A percentile compares a stretch with the other conserved stretches of the same genome.
Evolutionary conservation across 371 early-diverging fungal genomes (phyloP).

Genomic region (Mortierella polycephala): DNA sequence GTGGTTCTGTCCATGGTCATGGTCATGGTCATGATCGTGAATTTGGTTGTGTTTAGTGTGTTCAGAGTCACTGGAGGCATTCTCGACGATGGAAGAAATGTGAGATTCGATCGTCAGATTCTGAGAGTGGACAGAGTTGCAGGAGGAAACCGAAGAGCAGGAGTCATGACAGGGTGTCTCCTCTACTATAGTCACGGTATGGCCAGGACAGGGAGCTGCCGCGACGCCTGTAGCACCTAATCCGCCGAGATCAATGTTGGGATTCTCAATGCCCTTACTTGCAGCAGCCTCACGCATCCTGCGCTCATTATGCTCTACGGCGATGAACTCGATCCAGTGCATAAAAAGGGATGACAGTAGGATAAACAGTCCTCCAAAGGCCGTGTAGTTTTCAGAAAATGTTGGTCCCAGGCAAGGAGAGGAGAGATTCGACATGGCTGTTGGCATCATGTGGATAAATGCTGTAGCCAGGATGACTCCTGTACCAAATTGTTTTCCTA

Average conservation of each 20-base stretch:
- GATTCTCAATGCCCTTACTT: constrained; percentile 14
- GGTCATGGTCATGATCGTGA: constrained; percentile 8
- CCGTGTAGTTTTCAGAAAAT: constrained; percentile 57
- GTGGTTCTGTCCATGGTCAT: constrained; percentile 14
- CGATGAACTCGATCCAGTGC: constrained; percentile 53
- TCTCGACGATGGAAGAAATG: constrained; percentile 15
- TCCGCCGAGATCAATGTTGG: constrained; percentile 23
- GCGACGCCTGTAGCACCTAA: constrained; percentile 29
- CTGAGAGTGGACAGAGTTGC: constrained; percentile 16
- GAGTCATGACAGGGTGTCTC: constrained; percentile 20
- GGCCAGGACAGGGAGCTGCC: constrained; percentile 29
- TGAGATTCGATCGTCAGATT: constrained; percentile 41
- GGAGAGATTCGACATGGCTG: constrained; percentile 54
- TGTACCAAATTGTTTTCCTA: constrained; percentile 74
- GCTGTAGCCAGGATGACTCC: constrained; percentile 85
- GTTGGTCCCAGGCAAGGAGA: constrained; percentile 55
- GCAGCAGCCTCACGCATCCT: constrained; percentile 37
- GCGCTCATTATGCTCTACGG: constrained; percentile 39
- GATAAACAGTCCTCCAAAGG: constrained; percentile 61
- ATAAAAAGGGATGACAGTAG: constrained; percentile 62
- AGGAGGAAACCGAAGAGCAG: constrained; percentile 30
- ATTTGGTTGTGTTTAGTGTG: neutral
- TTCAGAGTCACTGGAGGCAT: constrained; percentile 1
- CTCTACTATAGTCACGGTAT: constrained; percentile 26
- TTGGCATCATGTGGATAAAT: constrained; percentile 68